phyloP scores from a whole-genome alignment of 208 protist genomes.

The Tritrichomonas musculus region DNA sequence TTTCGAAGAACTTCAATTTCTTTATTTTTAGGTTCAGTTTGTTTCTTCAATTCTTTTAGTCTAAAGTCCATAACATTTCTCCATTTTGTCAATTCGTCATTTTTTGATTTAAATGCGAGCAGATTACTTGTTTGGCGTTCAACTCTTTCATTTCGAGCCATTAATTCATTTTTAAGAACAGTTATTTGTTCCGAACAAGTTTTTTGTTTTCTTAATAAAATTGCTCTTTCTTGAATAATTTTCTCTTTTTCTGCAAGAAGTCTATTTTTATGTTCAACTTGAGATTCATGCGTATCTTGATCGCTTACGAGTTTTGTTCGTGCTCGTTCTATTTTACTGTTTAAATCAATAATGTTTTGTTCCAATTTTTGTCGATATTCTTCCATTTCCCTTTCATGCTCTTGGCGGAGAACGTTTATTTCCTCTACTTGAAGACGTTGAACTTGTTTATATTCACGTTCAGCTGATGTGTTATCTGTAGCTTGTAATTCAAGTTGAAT shows the following conservation, averaged over 20 bases:
- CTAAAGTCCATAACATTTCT: neutral
- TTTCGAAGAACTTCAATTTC: neutral
- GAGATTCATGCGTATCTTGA: neutral
- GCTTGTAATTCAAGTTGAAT: neutral
- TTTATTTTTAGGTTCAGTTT: neutral
- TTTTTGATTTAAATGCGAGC: neutral
- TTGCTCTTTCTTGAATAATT: neutral
- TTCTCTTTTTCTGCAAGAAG: neutral
- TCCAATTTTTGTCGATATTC: neutral
- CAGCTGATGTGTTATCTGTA: neutral
- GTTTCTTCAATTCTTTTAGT: neutral
- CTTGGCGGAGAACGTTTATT: neutral
- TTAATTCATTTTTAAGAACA: neutral
- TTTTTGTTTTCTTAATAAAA: neutral
- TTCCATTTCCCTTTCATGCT: slow-evolving; percentile 17
- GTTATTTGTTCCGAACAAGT: neutral
- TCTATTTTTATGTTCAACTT: neutral
- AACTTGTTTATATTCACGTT: neutral
- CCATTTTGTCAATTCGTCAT: neutral
- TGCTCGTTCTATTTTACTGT: neutral
- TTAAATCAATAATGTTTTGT: neutral
- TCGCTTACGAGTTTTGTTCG: neutral
- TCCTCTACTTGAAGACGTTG: neutral
- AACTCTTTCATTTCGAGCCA: neutral
- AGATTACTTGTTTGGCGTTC: neutral